phyloP scores from a whole-genome alignment of 2,329 filamentous ascomycete species.

The Xylogone sp. region DNA sequence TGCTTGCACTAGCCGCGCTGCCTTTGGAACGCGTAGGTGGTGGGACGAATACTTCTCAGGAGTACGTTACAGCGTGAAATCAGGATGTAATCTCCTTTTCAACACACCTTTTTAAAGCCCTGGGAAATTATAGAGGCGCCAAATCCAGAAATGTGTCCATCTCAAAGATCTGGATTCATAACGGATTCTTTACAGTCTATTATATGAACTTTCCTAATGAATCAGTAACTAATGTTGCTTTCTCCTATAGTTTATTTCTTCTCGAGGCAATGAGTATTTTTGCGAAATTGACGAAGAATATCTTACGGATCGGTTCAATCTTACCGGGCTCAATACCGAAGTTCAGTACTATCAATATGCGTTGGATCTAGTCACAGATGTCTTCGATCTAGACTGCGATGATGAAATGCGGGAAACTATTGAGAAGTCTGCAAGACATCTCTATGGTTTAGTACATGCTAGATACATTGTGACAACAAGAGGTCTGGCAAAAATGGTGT shows the following conservation, averaged over 20 bases:
- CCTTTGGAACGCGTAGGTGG: no score
- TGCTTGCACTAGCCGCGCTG: not conserved
- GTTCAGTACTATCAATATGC: slow-evolving; percentile 99
- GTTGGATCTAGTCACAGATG: slow-evolving; percentile 92
- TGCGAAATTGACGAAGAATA: slow-evolving; percentile 99
- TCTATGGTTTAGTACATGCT: slow-evolving; percentile 94
- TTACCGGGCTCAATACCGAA: slow-evolving; percentile 94
- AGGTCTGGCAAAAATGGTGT: slow-evolving; percentile 92
- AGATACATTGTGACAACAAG: slow-evolving; percentile 95
- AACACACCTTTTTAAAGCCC: no score
- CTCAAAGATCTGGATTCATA: no score
- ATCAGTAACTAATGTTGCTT: no score
- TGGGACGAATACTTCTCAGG: no score
- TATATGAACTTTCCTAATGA: no score
- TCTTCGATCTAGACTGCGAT: slow-evolving; percentile 97
- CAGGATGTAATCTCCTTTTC: no score
- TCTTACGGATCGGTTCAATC: slow-evolving; percentile 94
- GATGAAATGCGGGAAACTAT: slow-evolving; percentile 98
- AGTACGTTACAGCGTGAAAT: no score
- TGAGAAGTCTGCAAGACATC: slow-evolving; percentile 91
- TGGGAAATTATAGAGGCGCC: no score
- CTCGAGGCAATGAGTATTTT: slow-evolving; percentile 97
- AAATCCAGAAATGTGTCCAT: no score
- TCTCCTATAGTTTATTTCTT: slow-evolving; percentile 83
- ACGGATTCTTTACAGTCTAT: no score